phyloP scores from a whole-genome alignment of 1,284 basidiomycete genomes.

The Testicularia cyperi region DNA sequence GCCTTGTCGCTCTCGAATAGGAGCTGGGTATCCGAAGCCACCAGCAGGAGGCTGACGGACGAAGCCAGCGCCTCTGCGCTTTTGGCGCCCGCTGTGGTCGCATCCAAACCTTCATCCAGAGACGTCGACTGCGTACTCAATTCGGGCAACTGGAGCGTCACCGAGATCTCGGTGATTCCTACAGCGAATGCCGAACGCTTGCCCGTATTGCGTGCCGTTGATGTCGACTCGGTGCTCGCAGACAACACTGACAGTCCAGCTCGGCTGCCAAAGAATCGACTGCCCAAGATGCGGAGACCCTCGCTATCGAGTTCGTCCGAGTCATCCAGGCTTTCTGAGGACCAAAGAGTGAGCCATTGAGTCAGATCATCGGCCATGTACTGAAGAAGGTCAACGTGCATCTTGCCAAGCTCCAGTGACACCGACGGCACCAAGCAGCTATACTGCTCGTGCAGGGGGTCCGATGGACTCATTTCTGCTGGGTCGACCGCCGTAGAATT shows the following conservation, averaged over 20 bases:
- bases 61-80: neutral
- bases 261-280: conserved; percentile 44
- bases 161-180: conserved; percentile 18
- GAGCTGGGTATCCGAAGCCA: conserved; percentile 15
- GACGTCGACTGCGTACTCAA: neutral
- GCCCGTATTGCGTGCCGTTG: conserved; percentile 11
- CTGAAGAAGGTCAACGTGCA: conserved; percentile 41
- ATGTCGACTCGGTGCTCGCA: conserved; percentile 34
- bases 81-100: neutral
- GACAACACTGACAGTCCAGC: conserved; percentile 37
- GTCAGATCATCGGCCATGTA: conserved; percentile 48
- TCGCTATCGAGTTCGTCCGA: conserved; percentile 21
- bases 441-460: conserved; percentile 2
- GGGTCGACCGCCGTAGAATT: no score
- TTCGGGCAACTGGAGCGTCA: conserved; percentile 19
- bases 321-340: conserved; percentile 11
- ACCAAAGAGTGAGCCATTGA: conserved; percentile 28
- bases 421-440: conserved; percentile 29
- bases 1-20: conserved; percentile 28
- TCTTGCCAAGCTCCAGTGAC: conserved; percentile 27
- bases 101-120: neutral
- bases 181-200: conserved; percentile 16
- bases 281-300: conserved; percentile 41
- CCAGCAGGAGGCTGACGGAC: conserved; percentile 18
- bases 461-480: no score